phyloP scores from a whole-genome alignment of 2,329 filamentous ascomycete species.

The Calonectria fujianensis region DNA sequence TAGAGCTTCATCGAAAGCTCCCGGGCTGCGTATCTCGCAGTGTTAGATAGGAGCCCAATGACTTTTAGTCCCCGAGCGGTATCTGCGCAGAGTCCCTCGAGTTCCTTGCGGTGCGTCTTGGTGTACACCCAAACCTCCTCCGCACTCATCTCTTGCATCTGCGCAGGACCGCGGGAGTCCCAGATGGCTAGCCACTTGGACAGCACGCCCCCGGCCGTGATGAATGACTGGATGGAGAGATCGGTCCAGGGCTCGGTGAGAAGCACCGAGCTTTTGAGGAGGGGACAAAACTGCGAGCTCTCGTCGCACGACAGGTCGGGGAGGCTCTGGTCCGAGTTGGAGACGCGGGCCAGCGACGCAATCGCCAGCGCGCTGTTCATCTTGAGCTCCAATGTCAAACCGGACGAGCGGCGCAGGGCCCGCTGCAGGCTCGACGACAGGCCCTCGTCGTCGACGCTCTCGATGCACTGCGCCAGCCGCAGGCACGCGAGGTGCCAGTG shows the following conservation, averaged over 20 bases:
- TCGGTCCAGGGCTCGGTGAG: constrained; percentile 17
- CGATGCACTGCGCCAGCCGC: constrained; percentile 1
- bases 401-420: neutral
- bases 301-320: neutral
- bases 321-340: neutral
- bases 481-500: constrained; percentile 16
- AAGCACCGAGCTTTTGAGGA: neutral
- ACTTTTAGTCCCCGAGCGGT: neutral
- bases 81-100: neutral
- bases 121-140: constrained; percentile 1
- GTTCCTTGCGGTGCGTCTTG: neutral
- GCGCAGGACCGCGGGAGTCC: neutral
- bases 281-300: neutral
- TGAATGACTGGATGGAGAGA: neutral
- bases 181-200: neutral
- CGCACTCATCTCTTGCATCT: neutral
- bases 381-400: neutral
- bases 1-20: neutral
- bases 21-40: neutral
- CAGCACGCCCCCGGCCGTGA: neutral
- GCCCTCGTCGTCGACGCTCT: neutral
- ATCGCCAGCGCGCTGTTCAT: neutral
- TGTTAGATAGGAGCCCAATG: neutral
- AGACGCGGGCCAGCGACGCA: neutral
- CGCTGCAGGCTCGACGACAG: neutral